phyloP scores from a whole-genome alignment of 805 yeast genomes.

The Candida nitratophila region DNA sequence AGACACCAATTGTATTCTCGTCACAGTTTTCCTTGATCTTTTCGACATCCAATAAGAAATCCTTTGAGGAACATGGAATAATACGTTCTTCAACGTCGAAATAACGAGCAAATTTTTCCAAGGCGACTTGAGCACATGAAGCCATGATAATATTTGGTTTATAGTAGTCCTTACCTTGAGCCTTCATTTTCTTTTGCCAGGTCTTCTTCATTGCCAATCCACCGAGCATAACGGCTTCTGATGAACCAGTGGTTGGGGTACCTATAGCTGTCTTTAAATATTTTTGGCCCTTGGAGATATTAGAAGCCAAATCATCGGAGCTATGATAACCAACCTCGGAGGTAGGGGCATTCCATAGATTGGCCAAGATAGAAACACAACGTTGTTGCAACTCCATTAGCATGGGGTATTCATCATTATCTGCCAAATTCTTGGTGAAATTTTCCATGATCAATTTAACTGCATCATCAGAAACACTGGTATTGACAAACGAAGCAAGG shows the following conservation, averaged over 20 bases:
- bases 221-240: slow-evolving; percentile 91
- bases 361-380: slow-evolving; percentile 72
- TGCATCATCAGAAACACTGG: slow-evolving; percentile 51
- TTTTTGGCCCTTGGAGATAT: slow-evolving; percentile 4
- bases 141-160: slow-evolving; percentile 90
- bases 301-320: slow-evolving; percentile 8
- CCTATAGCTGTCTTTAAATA: slow-evolving; percentile 51
- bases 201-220: slow-evolving; percentile 87
- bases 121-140: slow-evolving; percentile 86
- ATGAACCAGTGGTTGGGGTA: slow-evolving; percentile 89
- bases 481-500: slow-evolving; percentile 85
- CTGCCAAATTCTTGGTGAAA: slow-evolving; percentile 82
- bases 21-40: slow-evolving; percentile 61
- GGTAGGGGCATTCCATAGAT: slow-evolving; percentile 71
- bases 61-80: slow-evolving; percentile 56
- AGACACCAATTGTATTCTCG: slow-evolving; percentile 90
- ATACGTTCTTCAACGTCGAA: slow-evolving; percentile 85
- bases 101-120: slow-evolving; percentile 90
- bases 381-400: slow-evolving; percentile 72
- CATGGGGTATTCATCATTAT: slow-evolving; percentile 89
- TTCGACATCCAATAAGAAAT: slow-evolving; percentile 57
- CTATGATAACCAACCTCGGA: slow-evolving; percentile 8
- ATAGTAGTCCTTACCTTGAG: slow-evolving; percentile 48
- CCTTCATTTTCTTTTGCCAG: slow-evolving; percentile 69
- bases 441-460: slow-evolving; percentile 56